phyloP scores from a whole-genome alignment of 768 basidiomycete species.

The Termitomyces heimii region DNA sequence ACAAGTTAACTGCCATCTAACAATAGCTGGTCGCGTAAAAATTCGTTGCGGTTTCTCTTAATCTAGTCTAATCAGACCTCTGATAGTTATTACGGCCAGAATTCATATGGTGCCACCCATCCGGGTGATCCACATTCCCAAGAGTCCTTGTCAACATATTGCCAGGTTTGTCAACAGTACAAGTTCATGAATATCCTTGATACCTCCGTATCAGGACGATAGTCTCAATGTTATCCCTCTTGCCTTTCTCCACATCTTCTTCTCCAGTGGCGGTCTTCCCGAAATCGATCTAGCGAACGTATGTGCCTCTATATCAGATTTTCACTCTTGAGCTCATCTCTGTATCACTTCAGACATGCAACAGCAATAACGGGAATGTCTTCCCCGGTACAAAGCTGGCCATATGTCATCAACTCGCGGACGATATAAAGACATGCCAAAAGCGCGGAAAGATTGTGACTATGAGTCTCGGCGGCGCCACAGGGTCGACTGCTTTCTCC shows the following conservation, averaged over 20 bases:
- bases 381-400: constrained; percentile 60
- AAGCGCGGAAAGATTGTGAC: constrained; percentile 54
- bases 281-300: constrained; percentile 69
- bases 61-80: background rate
- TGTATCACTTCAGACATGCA: constrained; percentile 46
- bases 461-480: constrained; percentile 54
- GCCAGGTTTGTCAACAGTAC: constrained; percentile 35
- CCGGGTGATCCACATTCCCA: constrained; percentile 47
- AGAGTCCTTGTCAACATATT: constrained; percentile 56
- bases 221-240: constrained; percentile 62
- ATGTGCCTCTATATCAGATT: constrained; percentile 16
- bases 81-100: constrained; percentile 69
- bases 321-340: background rate
- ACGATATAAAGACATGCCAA: constrained; percentile 62
- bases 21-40: constrained; percentile 50
- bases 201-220: constrained; percentile 37
- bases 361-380: constrained; percentile 40
- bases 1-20: background rate
- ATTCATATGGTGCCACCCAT: constrained; percentile 61
- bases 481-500: constrained; percentile 51
- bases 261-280: constrained; percentile 53
- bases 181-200: background rate
- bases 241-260: constrained; percentile 61
- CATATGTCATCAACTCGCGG: constrained; percentile 50
- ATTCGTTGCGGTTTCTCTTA: background rate